A percentile compares a stretch with the other conserved stretches of the same genome.
These are phyloP conservation scores for Saccharata proteae DNA, from an alignment of 2,329 filamentous ascomycete species.

Conservation along the genomic window DNA sequence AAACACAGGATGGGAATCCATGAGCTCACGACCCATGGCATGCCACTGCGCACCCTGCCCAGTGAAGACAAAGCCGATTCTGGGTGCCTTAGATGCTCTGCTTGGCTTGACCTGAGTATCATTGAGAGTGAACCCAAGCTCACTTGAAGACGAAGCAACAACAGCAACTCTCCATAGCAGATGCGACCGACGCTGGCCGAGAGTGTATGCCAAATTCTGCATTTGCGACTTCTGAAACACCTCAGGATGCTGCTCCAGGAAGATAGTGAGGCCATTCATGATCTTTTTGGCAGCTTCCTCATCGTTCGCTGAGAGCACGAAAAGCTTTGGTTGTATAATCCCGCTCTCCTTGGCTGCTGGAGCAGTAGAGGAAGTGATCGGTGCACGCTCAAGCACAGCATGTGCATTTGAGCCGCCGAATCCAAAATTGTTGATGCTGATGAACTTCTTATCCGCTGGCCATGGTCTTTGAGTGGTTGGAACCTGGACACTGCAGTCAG, in stretches of 20 bases:
- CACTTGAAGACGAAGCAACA: slow-evolving; percentile 3
- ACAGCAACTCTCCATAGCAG: slow-evolving; percentile 1
- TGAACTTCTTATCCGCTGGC: slow-evolving; percentile 7
- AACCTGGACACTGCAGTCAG: slow-evolving; percentile 3
- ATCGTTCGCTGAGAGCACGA: slow-evolving; percentile 7
- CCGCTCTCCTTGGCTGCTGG: slow-evolving; percentile 3
- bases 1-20: slow-evolving; percentile 7
- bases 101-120: slow-evolving; percentile 1
- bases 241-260: slow-evolving; percentile 8
- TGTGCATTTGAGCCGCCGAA: slow-evolving; percentile 11
- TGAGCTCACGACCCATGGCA: slow-evolving; percentile 10
- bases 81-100: not conserved
- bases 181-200: slow-evolving; percentile 7
- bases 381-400: slow-evolving; percentile 5
- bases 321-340: not conserved
- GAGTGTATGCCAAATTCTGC: slow-evolving; percentile 8
- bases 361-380: not conserved
- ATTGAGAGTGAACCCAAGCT: slow-evolving; percentile 4
- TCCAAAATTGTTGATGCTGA: slow-evolving; percentile 10
- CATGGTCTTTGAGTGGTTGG: slow-evolving; percentile 5
- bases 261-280: slow-evolving; percentile 4
- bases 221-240: slow-evolving; percentile 6
- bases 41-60: slow-evolving; percentile 21
- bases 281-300: slow-evolving; percentile 1
- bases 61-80: slow-evolving; percentile 16